Evolutionary conservation across 345 rosid species (phyloP), one percentile per base, ranked within the genome.

Genomic region (Eutrema yunnanense): DNA sequence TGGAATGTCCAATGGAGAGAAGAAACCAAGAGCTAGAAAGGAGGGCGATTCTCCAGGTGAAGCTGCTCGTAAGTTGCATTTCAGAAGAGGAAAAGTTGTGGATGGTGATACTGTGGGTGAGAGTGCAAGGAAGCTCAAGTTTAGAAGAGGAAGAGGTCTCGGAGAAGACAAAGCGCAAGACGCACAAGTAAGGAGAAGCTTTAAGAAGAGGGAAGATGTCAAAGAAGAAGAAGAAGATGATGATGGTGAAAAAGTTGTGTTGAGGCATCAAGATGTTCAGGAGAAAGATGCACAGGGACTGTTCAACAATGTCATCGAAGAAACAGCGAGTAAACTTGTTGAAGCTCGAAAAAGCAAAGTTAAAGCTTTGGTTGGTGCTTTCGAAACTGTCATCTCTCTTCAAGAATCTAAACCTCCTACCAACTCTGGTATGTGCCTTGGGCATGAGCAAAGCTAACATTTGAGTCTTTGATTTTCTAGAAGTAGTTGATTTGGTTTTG

Each of bases 311-410:
- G 96, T 94, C 73, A 94, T 94, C 12, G 96, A 94, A 84, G 92
- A 91, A 83, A 91, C 98, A 49, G 98, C 96, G 8, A 89, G 93
- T 62, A 88, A 86, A 65, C 96, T 91, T 37, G 96, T 57, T 6
- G 91, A 86, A 85, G 85, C 87, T 59, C 79, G 88, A 76, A 91
- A 88, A 79, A 88, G 97, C 80, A 94, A 91, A 83, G 98, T 94
- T 44, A 89, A 91, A 81, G 97, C 98, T 69, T 85, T 94, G 85
- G 98, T 91, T 47, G 92, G 98, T 41, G 98, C 97, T 40, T 94
- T 94, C 46, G 98, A 94, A 84, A 82, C 97, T 0, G 96, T 94
- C 68, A 91, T 94, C 79, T 91, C 95, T 62, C 89, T 91, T 65
- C 96, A 89, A 79, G 95, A 91, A 49, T 50, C 65, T 67, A 82